phyloP scores from a whole-genome alignment of 441 rosid species.

The Pelargonium cotyledonis region DNA sequence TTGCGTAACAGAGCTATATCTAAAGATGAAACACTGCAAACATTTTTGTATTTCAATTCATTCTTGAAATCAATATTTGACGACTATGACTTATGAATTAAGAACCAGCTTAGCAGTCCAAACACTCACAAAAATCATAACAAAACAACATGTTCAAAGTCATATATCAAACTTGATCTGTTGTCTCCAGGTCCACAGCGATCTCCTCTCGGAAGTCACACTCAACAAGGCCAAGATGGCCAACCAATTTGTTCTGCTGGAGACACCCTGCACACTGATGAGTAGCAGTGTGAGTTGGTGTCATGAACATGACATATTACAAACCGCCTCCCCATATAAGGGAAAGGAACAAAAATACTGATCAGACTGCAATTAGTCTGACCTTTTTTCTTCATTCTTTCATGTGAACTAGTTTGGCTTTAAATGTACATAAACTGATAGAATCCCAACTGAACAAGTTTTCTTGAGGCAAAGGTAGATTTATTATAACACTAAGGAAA shows the following conservation, averaged over 20 bases:
- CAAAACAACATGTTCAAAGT: slow-evolving; percentile 5
- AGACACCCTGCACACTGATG: slow-evolving; percentile 88
- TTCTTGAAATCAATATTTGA: slow-evolving; percentile 1
- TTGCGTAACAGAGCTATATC: background rate
- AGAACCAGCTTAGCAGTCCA: background rate
- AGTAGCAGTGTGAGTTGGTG: background rate
- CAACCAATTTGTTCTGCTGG: slow-evolving; percentile 72
- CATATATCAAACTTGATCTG: slow-evolving; percentile 39
- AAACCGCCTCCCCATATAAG: background rate
- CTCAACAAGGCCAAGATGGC: slow-evolving; percentile 84
- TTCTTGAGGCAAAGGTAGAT: too few relatives aligned
- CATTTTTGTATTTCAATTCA: background rate
- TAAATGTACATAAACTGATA: too few relatives aligned
- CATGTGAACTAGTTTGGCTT: too few relatives aligned
- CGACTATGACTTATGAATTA: background rate
- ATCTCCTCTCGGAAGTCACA: slow-evolving; percentile 57
- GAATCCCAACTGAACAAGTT: too few relatives aligned
- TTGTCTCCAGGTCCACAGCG: slow-evolving; percentile 26
- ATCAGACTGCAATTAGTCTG: background rate
- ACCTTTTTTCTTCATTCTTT: background rate
- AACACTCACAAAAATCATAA: background rate
- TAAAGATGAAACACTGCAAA: too few relatives aligned
- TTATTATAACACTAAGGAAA: too few relatives aligned
- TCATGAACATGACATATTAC: background rate
- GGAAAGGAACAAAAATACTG: background rate